phyloP scores from a whole-genome alignment of 164 flowering plant genomes.

The Paratinospora sagittata region DNA sequence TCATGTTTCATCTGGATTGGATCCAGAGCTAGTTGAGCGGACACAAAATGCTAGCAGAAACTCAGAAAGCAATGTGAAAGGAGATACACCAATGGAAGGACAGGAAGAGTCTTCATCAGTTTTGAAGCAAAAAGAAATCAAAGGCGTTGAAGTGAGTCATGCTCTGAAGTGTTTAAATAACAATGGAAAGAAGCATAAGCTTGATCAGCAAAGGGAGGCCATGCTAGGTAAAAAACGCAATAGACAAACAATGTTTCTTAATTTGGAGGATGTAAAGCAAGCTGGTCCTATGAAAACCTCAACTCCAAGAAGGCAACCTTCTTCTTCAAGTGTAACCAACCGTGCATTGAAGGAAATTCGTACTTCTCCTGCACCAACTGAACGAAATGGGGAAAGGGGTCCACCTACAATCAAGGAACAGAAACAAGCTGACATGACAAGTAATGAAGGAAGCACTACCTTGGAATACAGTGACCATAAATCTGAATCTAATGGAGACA shows the following conservation, averaged over 20 bases:
- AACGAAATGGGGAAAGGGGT: constrained; percentile 50
- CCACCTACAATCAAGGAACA: constrained; percentile 42
- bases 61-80: constrained; percentile 31
- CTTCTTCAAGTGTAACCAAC: constrained; percentile 42
- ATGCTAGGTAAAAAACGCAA: constrained; percentile 88
- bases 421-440: constrained; percentile 45
- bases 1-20: constrained; percentile 25
- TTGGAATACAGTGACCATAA: constrained; percentile 52
- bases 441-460: constrained; percentile 38
- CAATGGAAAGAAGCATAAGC: constrained; percentile 59
- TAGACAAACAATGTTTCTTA: constrained; percentile 84
- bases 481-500: constrained; percentile 63
- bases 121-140: constrained; percentile 50
- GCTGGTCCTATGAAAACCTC: constrained; percentile 70
- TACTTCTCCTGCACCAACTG: constrained; percentile 35
- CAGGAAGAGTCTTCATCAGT: constrained; percentile 42
- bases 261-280: constrained; percentile 87
- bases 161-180: constrained; percentile 61
- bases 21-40: constrained; percentile 30
- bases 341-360: constrained; percentile 66
- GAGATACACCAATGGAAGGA: constrained; percentile 29
- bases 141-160: constrained; percentile 74
- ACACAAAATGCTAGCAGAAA: constrained; percentile 22
- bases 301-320: constrained; percentile 66
- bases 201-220: constrained; percentile 78